Evolutionary conservation across 2,329 filamentous ascomycete genomes (phyloP).

Genomic region (Beauveria asiatica): DNA sequence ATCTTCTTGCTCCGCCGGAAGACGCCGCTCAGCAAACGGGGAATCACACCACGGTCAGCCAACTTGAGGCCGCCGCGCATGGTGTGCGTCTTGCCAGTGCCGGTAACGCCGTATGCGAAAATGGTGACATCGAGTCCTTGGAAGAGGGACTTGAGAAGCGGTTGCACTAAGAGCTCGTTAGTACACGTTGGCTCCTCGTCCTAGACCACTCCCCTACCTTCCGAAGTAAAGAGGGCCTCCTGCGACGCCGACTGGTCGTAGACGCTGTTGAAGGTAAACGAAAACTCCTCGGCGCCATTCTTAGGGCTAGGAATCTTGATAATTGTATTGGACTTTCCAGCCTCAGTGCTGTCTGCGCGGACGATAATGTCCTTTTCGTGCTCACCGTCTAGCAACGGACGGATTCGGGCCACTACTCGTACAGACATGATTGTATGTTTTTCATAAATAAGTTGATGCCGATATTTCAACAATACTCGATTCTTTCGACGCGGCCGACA

Average conservation of each 20-base stretch:
- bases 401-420: slow-evolving; percentile 81
- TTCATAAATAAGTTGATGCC: slow-evolving; percentile 11
- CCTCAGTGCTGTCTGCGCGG: slow-evolving; percentile 52
- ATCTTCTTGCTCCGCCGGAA: slow-evolving; percentile 82
- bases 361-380: slow-evolving; percentile 83
- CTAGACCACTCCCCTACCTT: slow-evolving; percentile 51
- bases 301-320: slow-evolving; percentile 91
- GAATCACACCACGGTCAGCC: slow-evolving; percentile 80
- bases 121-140: slow-evolving; percentile 80
- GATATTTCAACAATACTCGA: not conserved
- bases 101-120: slow-evolving; percentile 89
- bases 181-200: not conserved
- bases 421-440: slow-evolving; percentile 47
- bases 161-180: slow-evolving; percentile 53
- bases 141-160: slow-evolving; percentile 86
- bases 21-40: slow-evolving; percentile 73
- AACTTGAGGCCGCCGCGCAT: slow-evolving; percentile 88
- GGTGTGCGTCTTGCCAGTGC: slow-evolving; percentile 90
- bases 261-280: slow-evolving; percentile 89
- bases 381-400: slow-evolving; percentile 80
- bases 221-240: slow-evolving; percentile 78
- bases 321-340: slow-evolving; percentile 54
- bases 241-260: slow-evolving; percentile 76
- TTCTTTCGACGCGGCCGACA: not conserved
- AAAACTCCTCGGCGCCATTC: slow-evolving; percentile 84